Base-by-base conservation (phyloP, 768 basidiomycete genomes). In the Suillus cothurnatus region DNA sequence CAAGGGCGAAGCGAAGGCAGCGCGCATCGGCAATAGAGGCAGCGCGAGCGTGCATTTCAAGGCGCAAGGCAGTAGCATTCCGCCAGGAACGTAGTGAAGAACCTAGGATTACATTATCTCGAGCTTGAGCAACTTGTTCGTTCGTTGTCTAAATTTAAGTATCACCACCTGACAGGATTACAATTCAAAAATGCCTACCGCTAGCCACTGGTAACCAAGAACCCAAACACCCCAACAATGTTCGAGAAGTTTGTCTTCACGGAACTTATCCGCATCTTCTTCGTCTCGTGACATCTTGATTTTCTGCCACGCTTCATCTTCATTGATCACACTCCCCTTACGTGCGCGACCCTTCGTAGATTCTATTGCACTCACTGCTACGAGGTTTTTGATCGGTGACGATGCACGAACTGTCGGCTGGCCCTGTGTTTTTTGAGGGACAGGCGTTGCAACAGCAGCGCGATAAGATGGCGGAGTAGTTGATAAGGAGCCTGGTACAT, bases 191-290 rank as follows among this genome's bases (percentile, higher is more conserved):
- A 64, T 49, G 80, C 92, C 65, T 77, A 94, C 94, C 66, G 81
- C 77, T 69, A 92, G 86, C 92, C 93, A 94, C 53, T 84, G 76
- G 69, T 84, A 85, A 2, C 88, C 87, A 71, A 86, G 85, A 55
- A 79, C 81, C 94, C 94, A 95, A 65, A 89, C 84, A 57, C 88
- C 85, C 86, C 88, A 91, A 70, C 86, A 93, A 19, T 86, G 86
- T 70, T 88, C 87, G 32, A 92, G 61, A 64, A 94, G 77, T 61
- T 81, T 82, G 61, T 88, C 85, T 36, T 85, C 79, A 52, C 88
- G 81, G 74, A 89, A 93, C 63, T 80, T 80, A 73, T 88, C 91
- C 23, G 94, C 94, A 34, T 86, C 84, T 69, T 84, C 80, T 71
- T 93, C 89, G 68, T 92, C 87, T 69, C 86, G 85, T 55, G 85